These are phyloP conservation scores for Leccinum broughii DNA, from an alignment of 768 basidiomycete genomes.

Conservation along the genomic window DNA sequence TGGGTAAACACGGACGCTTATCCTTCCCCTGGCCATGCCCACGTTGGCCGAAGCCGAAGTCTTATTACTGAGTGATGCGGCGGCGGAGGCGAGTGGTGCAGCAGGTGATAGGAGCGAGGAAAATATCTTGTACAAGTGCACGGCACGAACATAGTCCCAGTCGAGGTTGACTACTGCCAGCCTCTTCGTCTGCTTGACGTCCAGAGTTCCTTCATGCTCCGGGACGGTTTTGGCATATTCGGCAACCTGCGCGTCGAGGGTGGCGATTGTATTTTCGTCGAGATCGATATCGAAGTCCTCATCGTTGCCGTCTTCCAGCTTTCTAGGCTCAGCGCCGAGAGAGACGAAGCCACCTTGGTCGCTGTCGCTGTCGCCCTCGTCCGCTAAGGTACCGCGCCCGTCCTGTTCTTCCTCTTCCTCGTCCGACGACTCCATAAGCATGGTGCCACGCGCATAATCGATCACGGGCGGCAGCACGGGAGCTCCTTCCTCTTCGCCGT, in stretches of 20 bases:
- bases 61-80: slow-evolving; percentile 23
- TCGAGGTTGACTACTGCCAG: slow-evolving; percentile 94
- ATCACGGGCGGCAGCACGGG: slow-evolving; percentile 35
- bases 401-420: slow-evolving; percentile 53
- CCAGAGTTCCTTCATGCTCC: slow-evolving; percentile 43
- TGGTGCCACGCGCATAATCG: slow-evolving; percentile 91
- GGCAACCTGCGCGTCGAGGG: slow-evolving; percentile 73
- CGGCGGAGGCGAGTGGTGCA: slow-evolving; percentile 41
- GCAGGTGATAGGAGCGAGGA: slow-evolving; percentile 76
- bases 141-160: slow-evolving; percentile 94
- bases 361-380: slow-evolving; percentile 48
- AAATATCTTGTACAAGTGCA: slow-evolving; percentile 90
- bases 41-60: slow-evolving; percentile 11
- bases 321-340: slow-evolving; percentile 44
- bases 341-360: slow-evolving; percentile 51
- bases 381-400: slow-evolving; percentile 17
- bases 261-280: slow-evolving; percentile 72
- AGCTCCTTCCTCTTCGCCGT: slow-evolving; percentile 21
- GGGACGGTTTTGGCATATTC: slow-evolving; percentile 52
- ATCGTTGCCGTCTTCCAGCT: slow-evolving; percentile 21
- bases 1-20: slow-evolving; percentile 87
- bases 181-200: slow-evolving; percentile 56
- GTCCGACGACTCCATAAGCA: slow-evolving; percentile 84
- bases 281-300: slow-evolving; percentile 69
- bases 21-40: slow-evolving; percentile 55